phyloP scores from a whole-genome alignment of 2,329 filamentous ascomycete genomes.

The Lizonia empirigonia region DNA sequence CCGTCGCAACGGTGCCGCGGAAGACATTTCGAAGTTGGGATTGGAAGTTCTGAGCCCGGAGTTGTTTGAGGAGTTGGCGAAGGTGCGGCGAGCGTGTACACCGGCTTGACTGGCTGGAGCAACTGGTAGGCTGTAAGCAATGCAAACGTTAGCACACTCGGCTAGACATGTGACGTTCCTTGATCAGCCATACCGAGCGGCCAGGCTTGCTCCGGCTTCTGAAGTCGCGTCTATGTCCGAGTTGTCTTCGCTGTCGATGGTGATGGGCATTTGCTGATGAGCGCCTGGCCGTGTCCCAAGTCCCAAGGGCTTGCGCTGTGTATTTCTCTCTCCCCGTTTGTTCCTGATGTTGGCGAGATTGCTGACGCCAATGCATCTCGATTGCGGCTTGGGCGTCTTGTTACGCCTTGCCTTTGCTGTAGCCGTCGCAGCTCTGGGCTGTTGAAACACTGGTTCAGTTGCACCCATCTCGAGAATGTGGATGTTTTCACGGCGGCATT shows the following conservation, averaged over 20 bases:
- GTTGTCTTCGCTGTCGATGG: slow-evolving; percentile 16
- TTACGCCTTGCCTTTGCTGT: slow-evolving; percentile 1
- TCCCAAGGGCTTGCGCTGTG: background rate
- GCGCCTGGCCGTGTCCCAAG: slow-evolving; percentile 3
- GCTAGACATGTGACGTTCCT: background rate
- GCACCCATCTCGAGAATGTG: background rate
- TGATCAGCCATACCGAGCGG: background rate
- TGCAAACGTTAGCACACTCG: background rate
- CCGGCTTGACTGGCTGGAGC: background rate
- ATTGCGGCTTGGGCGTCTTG: background rate
- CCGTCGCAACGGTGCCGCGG: too few species aligned
- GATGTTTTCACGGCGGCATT: background rate
- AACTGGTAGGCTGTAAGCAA: background rate
- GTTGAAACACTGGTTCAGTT: background rate
- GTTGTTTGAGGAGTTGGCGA: too few species aligned
- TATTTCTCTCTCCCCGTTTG: background rate
- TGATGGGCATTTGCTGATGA: slow-evolving; percentile 13
- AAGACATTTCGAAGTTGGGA: too few species aligned
- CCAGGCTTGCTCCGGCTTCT: background rate
- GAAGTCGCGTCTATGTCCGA: background rate
- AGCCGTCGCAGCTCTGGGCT: background rate
- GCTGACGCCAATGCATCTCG: background rate
- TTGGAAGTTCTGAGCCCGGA: too few species aligned
- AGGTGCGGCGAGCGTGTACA: background rate
- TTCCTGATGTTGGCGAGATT: background rate